Evolutionary conservation across 2,329 filamentous ascomycete genomes (phyloP).

Genomic region (Phaeoacremonium minimum): DNA sequence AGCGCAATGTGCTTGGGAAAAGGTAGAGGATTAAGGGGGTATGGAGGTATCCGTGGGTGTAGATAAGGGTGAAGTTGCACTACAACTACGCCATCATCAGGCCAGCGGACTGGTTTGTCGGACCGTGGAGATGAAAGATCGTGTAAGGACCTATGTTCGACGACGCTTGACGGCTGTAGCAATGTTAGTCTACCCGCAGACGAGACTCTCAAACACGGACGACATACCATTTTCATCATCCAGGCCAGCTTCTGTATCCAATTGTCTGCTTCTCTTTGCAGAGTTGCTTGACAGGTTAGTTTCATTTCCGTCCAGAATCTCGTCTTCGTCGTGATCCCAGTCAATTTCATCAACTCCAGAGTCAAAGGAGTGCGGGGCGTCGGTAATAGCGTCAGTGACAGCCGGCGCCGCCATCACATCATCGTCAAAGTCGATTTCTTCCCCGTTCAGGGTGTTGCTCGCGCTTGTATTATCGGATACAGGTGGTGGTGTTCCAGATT

Average conservation of each 20-base stretch:
- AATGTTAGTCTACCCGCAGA: slow-evolving; percentile 21
- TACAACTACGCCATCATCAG: no score
- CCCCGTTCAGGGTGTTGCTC: slow-evolving; percentile 24
- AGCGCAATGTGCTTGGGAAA: no score
- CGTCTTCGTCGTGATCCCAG: slow-evolving; percentile 30
- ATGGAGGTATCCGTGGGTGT: no score
- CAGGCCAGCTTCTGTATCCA: slow-evolving; percentile 28
- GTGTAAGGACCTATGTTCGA: slow-evolving; percentile 29
- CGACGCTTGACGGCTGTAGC: slow-evolving; percentile 45
- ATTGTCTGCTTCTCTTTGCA: slow-evolving; percentile 25
- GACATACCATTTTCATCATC: slow-evolving; percentile 28
- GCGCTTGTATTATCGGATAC: slow-evolving; percentile 18
- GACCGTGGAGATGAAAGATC: no score
- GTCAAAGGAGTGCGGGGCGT: slow-evolving; percentile 3
- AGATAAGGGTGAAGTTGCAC: no score
- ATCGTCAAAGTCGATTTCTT: slow-evolving; percentile 30
- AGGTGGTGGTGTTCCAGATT: slow-evolving; percentile 1
- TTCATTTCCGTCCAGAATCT: slow-evolving; percentile 12
- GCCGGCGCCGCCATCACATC: slow-evolving; percentile 18
- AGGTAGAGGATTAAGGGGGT: no score
- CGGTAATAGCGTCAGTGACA: slow-evolving; percentile 7
- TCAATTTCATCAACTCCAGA: slow-evolving; percentile 24
- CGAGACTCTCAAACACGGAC: background rate
- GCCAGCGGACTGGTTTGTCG: no score
- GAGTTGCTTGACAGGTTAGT: slow-evolving; percentile 16